Evolutionary conservation across 805 yeast genomes (phyloP), one percentile per base, ranked within the genome.

Genomic region (Candida taoyuanica): DNA sequence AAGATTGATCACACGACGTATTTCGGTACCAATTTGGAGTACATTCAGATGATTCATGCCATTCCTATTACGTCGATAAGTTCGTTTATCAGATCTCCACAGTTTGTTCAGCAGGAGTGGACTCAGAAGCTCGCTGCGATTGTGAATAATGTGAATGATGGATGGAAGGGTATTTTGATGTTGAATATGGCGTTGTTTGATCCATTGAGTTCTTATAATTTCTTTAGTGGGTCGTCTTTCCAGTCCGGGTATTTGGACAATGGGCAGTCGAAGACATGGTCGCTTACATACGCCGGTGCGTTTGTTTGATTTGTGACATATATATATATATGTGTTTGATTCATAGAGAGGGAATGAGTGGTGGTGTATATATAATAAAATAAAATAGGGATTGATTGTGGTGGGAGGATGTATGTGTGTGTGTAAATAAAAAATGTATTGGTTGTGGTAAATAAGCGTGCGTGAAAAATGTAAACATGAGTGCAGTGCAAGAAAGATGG

Each of bases 191-290:
- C 95, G 0, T 63, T 89, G 15, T 74, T 62, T 51, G 85, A 88
- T 54, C 89, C 96, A 1, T 49, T 57, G 25, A 40, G 70, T 1
- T 70, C 94, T 0, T 86, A 78, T 55, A 47, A 62, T 3, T 87
- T 75, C 61, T 86, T 85, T 56, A 56, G 79, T 2, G 55, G 73
- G 24, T 49, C 65, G 5, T 64, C 63, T 39, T 88, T 85, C 71
- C 55, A 66, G 31, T 63, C 65, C n/a, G 51, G 58, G 4, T 72
- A 70, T 47, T 73, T 89, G 33, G 97, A 89, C 53, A 75, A 76
- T 40, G 97, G 97, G 3, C 91, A 87, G 70, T 79, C 91, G 19
- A 65, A 79, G 45, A 82, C 96, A 0, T 88, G 96, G 95, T 80
- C 89, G 11, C 65, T 88, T 46, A 78, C 95, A 0, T 85, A 74